Conservation (phyloP, 495 filamentous ascomycete species). For the Podospora fimiseda region DNA sequence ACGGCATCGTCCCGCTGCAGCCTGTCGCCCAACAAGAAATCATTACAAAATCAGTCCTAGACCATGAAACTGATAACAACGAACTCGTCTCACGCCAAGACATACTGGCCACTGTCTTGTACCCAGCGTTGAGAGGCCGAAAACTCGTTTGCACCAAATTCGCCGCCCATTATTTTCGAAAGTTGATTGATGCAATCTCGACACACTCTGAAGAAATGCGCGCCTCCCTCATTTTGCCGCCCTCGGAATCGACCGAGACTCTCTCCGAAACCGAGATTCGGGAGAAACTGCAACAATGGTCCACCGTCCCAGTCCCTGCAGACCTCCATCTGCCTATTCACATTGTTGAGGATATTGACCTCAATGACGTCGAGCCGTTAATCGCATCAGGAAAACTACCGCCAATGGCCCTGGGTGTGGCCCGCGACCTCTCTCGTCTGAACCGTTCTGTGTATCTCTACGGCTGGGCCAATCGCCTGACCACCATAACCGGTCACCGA, state of each 20-base stretch:
- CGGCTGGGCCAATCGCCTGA: constrained; percentile 23
- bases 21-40: constrained; percentile 28
- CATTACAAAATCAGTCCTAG: constrained; percentile 27
- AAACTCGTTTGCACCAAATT: constrained; percentile 32
- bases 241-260: background rate
- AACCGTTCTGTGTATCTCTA: constrained; percentile 29
- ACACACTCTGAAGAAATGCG: constrained; percentile 33
- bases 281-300: constrained; percentile 18
- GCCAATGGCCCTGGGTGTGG: constrained; percentile 21
- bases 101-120: constrained; percentile 28
- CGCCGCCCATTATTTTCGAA: constrained; percentile 33
- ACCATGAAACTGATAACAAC: constrained; percentile 28
- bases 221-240: constrained; percentile 26
- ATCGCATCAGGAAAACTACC: constrained; percentile 17
- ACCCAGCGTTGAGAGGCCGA: constrained; percentile 30
- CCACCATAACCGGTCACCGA: constrained; percentile 27
- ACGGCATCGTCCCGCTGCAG: constrained; percentile 24
- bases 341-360: constrained; percentile 23
- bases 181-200: constrained; percentile 33
- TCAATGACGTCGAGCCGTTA: constrained; percentile 12
- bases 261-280: constrained; percentile 5
- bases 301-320: constrained; percentile 19
- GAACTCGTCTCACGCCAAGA: constrained; percentile 26
- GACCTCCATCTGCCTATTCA: constrained; percentile 23
- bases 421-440: constrained; percentile 21